phyloP scores from a whole-genome alignment of 192 early-diverging fungal species.

The Linderina pennispora region DNA sequence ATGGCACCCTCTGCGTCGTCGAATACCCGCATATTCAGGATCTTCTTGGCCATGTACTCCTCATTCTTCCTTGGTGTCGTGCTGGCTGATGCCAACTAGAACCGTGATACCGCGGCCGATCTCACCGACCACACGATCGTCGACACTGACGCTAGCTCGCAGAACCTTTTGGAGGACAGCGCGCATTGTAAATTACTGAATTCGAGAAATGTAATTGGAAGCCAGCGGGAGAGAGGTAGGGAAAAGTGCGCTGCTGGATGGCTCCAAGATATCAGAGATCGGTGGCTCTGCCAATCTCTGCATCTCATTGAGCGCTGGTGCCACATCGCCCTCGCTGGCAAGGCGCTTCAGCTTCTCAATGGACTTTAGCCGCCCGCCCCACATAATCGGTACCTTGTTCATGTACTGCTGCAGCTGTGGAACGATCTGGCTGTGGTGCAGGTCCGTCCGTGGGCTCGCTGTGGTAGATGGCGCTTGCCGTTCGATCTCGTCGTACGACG shows the following conservation, averaged over 20 bases:
- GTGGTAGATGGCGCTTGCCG: constrained; percentile 57
- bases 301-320: constrained; percentile 58
- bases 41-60: constrained; percentile 81
- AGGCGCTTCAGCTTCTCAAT: constrained; percentile 62
- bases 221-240: too few species aligned
- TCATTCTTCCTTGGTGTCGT: constrained; percentile 71
- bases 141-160: constrained; percentile 65
- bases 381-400: constrained; percentile 51
- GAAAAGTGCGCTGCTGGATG: too few species aligned
- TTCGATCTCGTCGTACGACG: constrained; percentile 44
- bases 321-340: constrained; percentile 73
- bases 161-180: constrained; percentile 60
- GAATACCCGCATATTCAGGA: constrained; percentile 74
- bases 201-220: too few species aligned
- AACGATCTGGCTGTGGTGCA: constrained; percentile 58
- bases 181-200: too few species aligned
- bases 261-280: too few species aligned
- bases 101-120: constrained; percentile 79
- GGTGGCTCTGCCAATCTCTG: constrained; percentile 57
- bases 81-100: constrained; percentile 60
- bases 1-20: constrained; percentile 54
- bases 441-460: constrained; percentile 48
- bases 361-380: constrained; percentile 52
- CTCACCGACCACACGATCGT: constrained; percentile 62
- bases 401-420: constrained; percentile 54